phyloP scores from a whole-genome alignment of 2,329 filamentous ascomycete species.

The Xylariaceae sp. region DNA sequence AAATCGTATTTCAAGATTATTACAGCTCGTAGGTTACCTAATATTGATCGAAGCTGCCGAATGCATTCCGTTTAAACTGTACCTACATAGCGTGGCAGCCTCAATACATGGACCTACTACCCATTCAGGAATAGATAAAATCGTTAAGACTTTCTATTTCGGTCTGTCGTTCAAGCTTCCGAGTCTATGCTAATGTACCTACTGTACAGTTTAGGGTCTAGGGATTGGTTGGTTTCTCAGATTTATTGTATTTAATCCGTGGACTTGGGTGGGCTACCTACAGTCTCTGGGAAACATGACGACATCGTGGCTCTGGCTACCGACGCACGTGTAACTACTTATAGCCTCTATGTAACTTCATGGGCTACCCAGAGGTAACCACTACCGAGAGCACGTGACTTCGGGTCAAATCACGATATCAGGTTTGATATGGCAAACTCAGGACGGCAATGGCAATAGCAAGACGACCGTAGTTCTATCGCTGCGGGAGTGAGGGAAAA shows the following conservation, averaged over 20 bases:
- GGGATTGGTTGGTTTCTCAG: neutral
- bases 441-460: neutral
- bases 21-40: no score
- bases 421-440: neutral
- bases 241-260: no score
- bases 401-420: neutral
- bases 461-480: neutral
- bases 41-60: neutral
- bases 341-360: no score
- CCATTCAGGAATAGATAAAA: neutral
- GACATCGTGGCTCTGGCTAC: neutral
- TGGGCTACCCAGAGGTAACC: neutral
- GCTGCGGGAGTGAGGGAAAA: neutral
- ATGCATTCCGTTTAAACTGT: neutral
- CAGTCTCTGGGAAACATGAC: slow-evolving; percentile 1
- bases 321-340: neutral
- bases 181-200: neutral
- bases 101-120: neutral
- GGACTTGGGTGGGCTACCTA: neutral
- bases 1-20: slow-evolving; percentile 19
- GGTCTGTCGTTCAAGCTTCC: neutral
- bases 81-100: neutral
- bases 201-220: no score
- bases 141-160: neutral
- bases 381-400: neutral